Evolutionary conservation across 345 rosid species (phyloP), one percentile per base, ranked within the genome.

Genomic region (Ceriops decandra): DNA sequence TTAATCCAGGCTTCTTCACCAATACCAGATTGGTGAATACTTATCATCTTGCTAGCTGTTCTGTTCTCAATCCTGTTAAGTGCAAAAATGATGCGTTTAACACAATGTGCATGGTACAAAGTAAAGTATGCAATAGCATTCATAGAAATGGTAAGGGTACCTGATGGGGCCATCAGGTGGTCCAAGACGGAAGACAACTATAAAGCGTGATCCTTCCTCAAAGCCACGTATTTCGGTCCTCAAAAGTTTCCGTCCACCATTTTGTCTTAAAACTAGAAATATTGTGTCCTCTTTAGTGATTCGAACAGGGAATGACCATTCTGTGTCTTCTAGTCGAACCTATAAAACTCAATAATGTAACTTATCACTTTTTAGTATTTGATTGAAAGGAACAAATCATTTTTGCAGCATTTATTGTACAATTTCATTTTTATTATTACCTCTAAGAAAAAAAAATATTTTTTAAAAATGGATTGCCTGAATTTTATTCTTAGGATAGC

Each of bases 191-290:
- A 95, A 95, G 49, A 95, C 95, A 72, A 91, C 90, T 58, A 88
- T 76, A 77, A 95, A 91, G 49, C 99, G 95, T 16, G 99, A 95
- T 71, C 99, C 99, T 84, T 95, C 99, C 83, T 95, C 99, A 80
- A 81, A 91, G 62, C 97, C 99, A 17, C 99, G 96, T 73, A 95
- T 82, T 80, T 91, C 99, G 63, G 84, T 84, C 72, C 83, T 86
- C 76, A 95, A 66, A 83, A 86, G 80, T 59, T 72, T 84, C 67
- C 78, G 80, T 24, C 69, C 77, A 74, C 84, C 92, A 76, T 82
- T 82, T 75, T 76, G 78, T 68, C 85, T 68, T 83, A 95, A 77
- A 76, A 88, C 90, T 83, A 95, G 73, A 69, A 82, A 79, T 72
- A 95, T 74, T n/a, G 96, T 90, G 79, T 91, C 99, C 80, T 95